Conservation (phyloP, 1,284 basidiomycete species). For the Trametes polyzona region DNA sequence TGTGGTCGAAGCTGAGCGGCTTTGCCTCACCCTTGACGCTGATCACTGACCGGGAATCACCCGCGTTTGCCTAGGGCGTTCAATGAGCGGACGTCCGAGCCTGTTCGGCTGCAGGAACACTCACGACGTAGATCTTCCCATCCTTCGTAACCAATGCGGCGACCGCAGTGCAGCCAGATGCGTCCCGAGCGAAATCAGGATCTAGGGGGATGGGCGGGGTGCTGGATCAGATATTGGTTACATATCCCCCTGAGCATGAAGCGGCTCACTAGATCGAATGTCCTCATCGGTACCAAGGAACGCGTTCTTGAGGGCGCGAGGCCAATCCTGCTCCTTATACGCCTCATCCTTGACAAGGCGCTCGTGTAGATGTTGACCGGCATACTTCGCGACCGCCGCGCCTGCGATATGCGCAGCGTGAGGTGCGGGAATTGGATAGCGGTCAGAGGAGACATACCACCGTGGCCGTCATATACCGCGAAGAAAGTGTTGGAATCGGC, state of each 20-base stretch:
- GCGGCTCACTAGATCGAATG: slow-evolving; percentile 75
- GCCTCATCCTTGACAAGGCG: slow-evolving; percentile 76
- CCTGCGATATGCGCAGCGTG: slow-evolving; percentile 52
- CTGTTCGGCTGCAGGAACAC: slow-evolving; percentile 30
- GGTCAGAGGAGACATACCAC: slow-evolving; percentile 59
- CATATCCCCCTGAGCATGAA: neutral
- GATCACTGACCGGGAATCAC: slow-evolving; percentile 95
- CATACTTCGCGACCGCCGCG: slow-evolving; percentile 87
- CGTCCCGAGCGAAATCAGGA: slow-evolving; percentile 86
- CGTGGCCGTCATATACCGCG: slow-evolving; percentile 98
- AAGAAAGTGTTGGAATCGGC: slow-evolving; percentile 80
- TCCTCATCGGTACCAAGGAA: slow-evolving; percentile 97
- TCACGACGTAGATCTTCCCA: slow-evolving; percentile 81
- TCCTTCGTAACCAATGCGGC: slow-evolving; percentile 83
- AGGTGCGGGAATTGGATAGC: slow-evolving; percentile 2
- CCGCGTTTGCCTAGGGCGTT: slow-evolving; percentile 87
- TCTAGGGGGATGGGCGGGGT: slow-evolving; percentile 49
- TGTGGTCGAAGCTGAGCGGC: slow-evolving; percentile 94
- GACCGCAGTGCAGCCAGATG: slow-evolving; percentile 97
- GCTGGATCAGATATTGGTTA: slow-evolving; percentile 14
- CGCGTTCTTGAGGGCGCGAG: slow-evolving; percentile 81
- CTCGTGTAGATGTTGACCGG: slow-evolving; percentile 88
- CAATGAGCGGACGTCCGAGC: neutral
- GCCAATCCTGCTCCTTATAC: slow-evolving; percentile 75
- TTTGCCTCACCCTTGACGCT: slow-evolving; percentile 85